phyloP scores from a whole-genome alignment of 2,329 filamentous ascomycete species.

The Aureobasidium melanogenum region DNA sequence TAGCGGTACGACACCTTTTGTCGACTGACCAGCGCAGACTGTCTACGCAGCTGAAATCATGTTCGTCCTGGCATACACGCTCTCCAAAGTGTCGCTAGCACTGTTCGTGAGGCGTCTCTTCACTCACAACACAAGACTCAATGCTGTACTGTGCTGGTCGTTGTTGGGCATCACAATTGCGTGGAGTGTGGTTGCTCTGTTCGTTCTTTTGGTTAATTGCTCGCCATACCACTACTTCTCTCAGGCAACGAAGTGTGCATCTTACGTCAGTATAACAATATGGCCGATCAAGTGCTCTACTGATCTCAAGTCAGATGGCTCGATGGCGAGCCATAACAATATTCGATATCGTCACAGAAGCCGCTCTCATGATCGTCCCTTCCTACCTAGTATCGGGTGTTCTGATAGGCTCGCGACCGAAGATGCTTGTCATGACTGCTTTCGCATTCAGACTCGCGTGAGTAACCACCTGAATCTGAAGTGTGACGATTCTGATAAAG shows the following conservation, averaged over 20 bases:
- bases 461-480: neutral
- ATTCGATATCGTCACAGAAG: constrained; percentile 12
- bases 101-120: constrained; percentile 14
- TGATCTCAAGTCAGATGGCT: neutral
- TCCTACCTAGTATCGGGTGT: constrained; percentile 7
- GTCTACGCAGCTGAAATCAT: neutral
- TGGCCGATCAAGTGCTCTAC: neutral
- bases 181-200: neutral
- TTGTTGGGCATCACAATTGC: neutral
- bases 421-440: constrained; percentile 5
- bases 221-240: neutral
- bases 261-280: neutral
- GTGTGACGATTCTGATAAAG: neutral
- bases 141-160: neutral
- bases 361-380: constrained; percentile 1
- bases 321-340: constrained; percentile 9
- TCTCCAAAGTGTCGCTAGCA: constrained; percentile 13
- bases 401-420: neutral
- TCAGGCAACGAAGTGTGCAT: neutral
- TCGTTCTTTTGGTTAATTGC: neutral
- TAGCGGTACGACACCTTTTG: neutral
- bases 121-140: neutral
- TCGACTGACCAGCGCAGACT: neutral
- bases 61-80: neutral
- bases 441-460: constrained; percentile 3